These are phyloP conservation scores for Gynostemma pentaphyllum DNA, from an alignment of 306 rosid genomes.

Conservation along the genomic window DNA sequence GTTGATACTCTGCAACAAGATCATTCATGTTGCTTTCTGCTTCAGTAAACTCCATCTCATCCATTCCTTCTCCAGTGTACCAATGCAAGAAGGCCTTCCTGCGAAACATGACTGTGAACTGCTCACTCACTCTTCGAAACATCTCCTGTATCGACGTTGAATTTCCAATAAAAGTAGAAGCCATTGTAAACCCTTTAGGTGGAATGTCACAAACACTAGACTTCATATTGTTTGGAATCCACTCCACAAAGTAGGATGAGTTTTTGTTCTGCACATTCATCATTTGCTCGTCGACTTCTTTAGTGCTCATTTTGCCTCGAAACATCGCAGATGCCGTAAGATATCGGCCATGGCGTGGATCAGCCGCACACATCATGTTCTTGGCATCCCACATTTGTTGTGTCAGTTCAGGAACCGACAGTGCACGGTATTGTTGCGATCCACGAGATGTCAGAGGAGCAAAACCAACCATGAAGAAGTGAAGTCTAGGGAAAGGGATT, in stretches of 20 bases:
- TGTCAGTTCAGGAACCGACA: conserved; percentile 58
- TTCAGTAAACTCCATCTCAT: conserved; percentile 10
- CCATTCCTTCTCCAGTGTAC: conserved; percentile 11
- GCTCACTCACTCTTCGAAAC: conserved; percentile 73
- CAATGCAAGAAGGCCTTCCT: conserved; percentile 60
- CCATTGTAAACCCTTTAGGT: conserved; percentile 46
- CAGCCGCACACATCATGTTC: conserved; percentile 9
- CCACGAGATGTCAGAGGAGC: conserved; percentile 66
- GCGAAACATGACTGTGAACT: conserved; percentile 71
- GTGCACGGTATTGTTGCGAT: conserved; percentile 45
- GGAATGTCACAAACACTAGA: conserved; percentile 75
- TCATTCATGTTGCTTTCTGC: conserved; percentile 61
- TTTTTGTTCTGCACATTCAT: conserved; percentile 62
- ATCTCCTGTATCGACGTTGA: conserved; percentile 72
- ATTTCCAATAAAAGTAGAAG: conserved; percentile 66
- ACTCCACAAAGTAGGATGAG: conserved; percentile 42
- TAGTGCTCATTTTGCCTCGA: conserved; percentile 31
- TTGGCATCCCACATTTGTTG: conserved; percentile 48
- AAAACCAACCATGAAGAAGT: conserved; percentile 45
- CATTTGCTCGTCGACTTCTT: conserved; percentile 10
- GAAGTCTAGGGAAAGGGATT: conserved; percentile 73
- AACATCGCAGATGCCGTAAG: conserved; percentile 69
- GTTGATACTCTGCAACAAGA: conserved; percentile 72
- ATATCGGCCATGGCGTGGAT: conserved; percentile 12
- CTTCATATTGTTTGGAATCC: conserved; percentile 64